These are phyloP conservation scores for Chlamydomonas sp. DNA, from an alignment of 139 green algal genomes.

Conservation along the genomic window DNA sequence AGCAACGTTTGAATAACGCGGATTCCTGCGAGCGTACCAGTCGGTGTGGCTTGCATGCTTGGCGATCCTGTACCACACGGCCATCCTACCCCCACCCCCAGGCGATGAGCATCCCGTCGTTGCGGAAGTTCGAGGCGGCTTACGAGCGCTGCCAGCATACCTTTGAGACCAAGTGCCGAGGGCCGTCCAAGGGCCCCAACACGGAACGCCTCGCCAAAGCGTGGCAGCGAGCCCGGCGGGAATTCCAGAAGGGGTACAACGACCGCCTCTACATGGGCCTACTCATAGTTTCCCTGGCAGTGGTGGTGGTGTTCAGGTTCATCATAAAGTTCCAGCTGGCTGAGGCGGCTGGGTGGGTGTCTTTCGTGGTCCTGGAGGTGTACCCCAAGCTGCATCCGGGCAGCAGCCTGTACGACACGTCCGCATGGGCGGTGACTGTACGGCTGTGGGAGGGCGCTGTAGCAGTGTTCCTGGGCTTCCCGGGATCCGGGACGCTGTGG, in stretches of 20 bases:
- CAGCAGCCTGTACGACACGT: slow-evolving; percentile 16
- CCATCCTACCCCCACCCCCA: neutral
- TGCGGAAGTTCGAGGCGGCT: slow-evolving; percentile 68
- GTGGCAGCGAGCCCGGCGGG: slow-evolving; percentile 52
- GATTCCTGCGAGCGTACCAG: neutral
- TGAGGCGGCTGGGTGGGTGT: slow-evolving; percentile 72
- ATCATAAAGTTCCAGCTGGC: slow-evolving; percentile 64
- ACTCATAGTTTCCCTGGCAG: slow-evolving; percentile 59
- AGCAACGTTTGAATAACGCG: too few relatives aligned
- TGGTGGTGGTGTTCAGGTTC: slow-evolving; percentile 72
- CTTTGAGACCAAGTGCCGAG: slow-evolving; percentile 69
- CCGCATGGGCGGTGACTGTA: slow-evolving; percentile 31
- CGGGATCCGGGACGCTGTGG: slow-evolving; percentile 34
- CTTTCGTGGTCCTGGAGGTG: slow-evolving; percentile 79
- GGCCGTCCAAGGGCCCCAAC: slow-evolving; percentile 54
- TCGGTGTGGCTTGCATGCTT: neutral
- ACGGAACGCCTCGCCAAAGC: slow-evolving; percentile 50
- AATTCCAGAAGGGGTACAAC: slow-evolving; percentile 87
- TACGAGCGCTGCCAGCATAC: slow-evolving; percentile 53
- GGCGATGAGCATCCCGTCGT: slow-evolving; percentile 64
- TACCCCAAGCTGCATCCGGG: slow-evolving; percentile 34
- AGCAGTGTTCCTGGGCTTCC: slow-evolving; percentile 41
- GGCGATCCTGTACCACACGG: neutral
- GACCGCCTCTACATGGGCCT: slow-evolving; percentile 80
- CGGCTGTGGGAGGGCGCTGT: slow-evolving; percentile 42